phyloP scores from a whole-genome alignment of 208 protist genomes.

The Trichomonas tenax region DNA sequence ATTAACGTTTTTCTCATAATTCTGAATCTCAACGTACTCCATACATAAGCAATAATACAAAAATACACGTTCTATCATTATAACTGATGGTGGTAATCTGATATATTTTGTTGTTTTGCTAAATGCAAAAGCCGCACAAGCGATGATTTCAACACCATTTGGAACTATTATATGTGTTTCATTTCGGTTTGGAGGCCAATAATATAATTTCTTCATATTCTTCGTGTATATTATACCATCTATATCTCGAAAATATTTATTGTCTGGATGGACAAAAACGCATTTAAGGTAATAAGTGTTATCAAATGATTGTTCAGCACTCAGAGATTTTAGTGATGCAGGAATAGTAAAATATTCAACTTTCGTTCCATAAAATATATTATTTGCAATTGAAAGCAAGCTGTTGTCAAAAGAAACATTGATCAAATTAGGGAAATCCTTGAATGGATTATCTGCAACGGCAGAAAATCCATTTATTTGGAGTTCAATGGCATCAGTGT shows the following conservation, averaged over 20 bases:
- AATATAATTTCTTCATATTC: neutral
- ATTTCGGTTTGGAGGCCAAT: neutral
- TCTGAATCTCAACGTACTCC: too few relatives aligned
- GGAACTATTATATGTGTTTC: neutral
- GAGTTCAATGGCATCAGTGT: too few relatives aligned
- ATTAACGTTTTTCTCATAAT: too few relatives aligned
- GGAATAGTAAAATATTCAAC: neutral
- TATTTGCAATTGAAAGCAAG: neutral
- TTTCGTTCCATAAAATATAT: neutral
- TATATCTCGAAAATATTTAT: neutral
- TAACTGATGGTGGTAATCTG: neutral
- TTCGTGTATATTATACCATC: neutral
- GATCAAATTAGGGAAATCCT: neutral
- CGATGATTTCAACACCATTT: neutral
- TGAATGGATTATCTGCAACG: too few relatives aligned
- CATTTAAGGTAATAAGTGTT: neutral
- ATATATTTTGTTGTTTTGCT: neutral
- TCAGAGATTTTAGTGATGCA: neutral
- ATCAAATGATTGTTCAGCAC: neutral
- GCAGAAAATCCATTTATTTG: too few relatives aligned
- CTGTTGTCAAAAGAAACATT: neutral
- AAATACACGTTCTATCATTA: neutral
- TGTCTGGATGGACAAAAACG: neutral
- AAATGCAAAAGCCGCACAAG: too few relatives aligned
- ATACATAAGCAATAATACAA: too few relatives aligned